Percentiles rank a stretch among this genome's conserved stretches.
These are phyloP conservation scores for Wickerhamomyces silvicola DNA, from an alignment of 805 yeast genomes.

Conservation along the genomic window DNA sequence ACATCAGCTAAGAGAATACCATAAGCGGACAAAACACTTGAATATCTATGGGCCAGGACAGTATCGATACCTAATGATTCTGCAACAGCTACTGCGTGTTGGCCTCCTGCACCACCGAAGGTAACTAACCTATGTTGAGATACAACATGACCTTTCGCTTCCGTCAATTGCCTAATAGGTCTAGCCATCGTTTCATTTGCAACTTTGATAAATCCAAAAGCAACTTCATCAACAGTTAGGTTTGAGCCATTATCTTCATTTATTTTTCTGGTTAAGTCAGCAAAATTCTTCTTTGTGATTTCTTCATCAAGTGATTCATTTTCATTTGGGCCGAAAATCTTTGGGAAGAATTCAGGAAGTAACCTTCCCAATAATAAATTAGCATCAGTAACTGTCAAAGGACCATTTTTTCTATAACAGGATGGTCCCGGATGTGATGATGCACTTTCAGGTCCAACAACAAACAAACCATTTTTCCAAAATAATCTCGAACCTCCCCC, in stretches of 20 bases:
- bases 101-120: conserved; percentile 95
- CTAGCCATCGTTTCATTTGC: conserved; percentile 90
- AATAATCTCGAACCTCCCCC: conserved; percentile 72
- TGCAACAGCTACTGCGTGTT: conserved; percentile 78
- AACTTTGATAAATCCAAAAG: conserved; percentile 73
- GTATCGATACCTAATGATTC: conserved; percentile 58
- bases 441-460: conserved; percentile 85
- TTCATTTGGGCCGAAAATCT: conserved; percentile 78
- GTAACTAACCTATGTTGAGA: conserved; percentile 67
- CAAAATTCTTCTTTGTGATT: conserved; percentile 43
- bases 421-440: conserved; percentile 89
- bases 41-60: conserved; percentile 71
- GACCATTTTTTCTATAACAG: conserved; percentile 80
- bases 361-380: conserved; percentile 67
- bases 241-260: conserved; percentile 35
- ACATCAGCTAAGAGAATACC: conserved; percentile 87
- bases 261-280: conserved; percentile 46
- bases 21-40: conserved; percentile 80
- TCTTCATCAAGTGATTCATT: conserved; percentile 60
- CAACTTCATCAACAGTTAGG: conserved; percentile 61
- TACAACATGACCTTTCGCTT: conserved; percentile 70
- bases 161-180: conserved; percentile 79
- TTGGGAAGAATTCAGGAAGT: conserved; percentile 69
- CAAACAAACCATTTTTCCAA: conserved; percentile 67
- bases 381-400: conserved; percentile 81